Evolutionary conservation across 148 eudicot genomes (phyloP).

Genomic region (Hydrangea macrophylla): DNA sequence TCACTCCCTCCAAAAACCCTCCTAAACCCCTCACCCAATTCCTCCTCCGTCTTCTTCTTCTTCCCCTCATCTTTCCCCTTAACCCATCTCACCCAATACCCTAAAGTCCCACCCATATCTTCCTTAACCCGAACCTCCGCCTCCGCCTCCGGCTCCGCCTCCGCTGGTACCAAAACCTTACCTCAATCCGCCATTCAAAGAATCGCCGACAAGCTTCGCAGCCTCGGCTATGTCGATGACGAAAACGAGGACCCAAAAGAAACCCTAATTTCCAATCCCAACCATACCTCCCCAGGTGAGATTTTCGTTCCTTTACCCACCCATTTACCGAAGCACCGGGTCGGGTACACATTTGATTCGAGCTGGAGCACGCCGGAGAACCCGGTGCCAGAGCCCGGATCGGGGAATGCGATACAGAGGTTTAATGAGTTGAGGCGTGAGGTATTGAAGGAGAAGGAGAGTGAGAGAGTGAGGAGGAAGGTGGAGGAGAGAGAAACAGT

Average conservation of each 20-base stretch:
- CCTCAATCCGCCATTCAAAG: constrained; percentile 84
- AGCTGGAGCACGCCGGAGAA: constrained; percentile 87
- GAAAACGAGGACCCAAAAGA: neutral
- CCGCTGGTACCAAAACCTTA: constrained; percentile 22
- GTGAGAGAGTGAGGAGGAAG: constrained; percentile 20
- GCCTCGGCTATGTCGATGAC: constrained; percentile 71
- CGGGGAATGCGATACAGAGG: constrained; percentile 46
- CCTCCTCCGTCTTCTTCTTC: no score
- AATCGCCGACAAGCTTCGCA: constrained; percentile 87
- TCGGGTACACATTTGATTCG: constrained; percentile 82
- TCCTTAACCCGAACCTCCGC: constrained; percentile 28
- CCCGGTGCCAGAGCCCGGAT: constrained; percentile 70
- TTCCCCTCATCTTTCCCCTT: constrained; percentile 12
- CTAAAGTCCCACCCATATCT: constrained; percentile 9
- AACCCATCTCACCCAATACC: constrained; percentile 13
- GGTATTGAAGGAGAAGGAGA: constrained; percentile 41
- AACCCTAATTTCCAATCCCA: neutral
- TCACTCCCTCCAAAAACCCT: constrained; percentile 26
- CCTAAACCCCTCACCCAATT: constrained; percentile 10
- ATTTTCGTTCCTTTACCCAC: constrained; percentile 68
- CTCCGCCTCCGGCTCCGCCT: constrained; percentile 23
- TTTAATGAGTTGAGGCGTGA: constrained; percentile 41
- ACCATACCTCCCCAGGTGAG: constrained; percentile 40
- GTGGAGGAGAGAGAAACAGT: constrained; percentile 28
- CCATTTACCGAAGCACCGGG: constrained; percentile 61